Conservation (phyloP, 129 eudicot species). For the Centrapalus pauciflorus region DNA sequence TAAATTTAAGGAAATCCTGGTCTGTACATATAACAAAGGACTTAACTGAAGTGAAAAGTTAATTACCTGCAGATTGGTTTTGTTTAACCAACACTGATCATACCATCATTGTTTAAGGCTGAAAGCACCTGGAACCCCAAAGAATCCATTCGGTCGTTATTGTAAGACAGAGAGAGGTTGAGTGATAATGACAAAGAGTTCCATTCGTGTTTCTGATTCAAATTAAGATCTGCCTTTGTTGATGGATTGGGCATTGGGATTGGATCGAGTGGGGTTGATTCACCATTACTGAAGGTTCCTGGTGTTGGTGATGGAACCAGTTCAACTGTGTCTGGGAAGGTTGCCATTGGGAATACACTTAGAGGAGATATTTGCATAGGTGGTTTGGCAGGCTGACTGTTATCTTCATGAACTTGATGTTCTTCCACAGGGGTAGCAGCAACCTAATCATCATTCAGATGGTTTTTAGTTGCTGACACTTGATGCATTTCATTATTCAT, state of each 20-base stretch:
- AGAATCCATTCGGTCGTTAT: slow-evolving; percentile 29
- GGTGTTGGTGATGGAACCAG: slow-evolving; percentile 34
- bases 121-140: slow-evolving; percentile 31
- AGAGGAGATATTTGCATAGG: slow-evolving; percentile 23
- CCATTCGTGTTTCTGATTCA: slow-evolving; percentile 14
- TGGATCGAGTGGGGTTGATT: slow-evolving; percentile 31
- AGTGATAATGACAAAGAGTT: slow-evolving; percentile 44
- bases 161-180: slow-evolving; percentile 50
- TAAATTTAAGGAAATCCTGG: slow-evolving; percentile 30
- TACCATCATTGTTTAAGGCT: slow-evolving; percentile 48
- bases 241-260: slow-evolving; percentile 28
- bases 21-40: slow-evolving; percentile 49
- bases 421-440: slow-evolving; percentile 51
- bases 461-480: slow-evolving; percentile 4
- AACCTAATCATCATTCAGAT: slow-evolving; percentile 41
- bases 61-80: slow-evolving; percentile 22
- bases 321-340: slow-evolving; percentile 28
- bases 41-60: slow-evolving; percentile 17
- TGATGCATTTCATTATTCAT: slow-evolving; percentile 3
- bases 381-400: slow-evolving; percentile 12
- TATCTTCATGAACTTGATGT: slow-evolving; percentile 32
- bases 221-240: slow-evolving; percentile 24
- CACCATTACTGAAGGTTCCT: background rate
- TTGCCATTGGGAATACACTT: slow-evolving; percentile 37
- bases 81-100: slow-evolving; percentile 54